A percentile compares a stretch with the other conserved stretches of the same genome.
These are phyloP conservation scores for Metrosideros polymorpha DNA, from an alignment of 441 rosid genomes.

Conservation along the genomic window DNA sequence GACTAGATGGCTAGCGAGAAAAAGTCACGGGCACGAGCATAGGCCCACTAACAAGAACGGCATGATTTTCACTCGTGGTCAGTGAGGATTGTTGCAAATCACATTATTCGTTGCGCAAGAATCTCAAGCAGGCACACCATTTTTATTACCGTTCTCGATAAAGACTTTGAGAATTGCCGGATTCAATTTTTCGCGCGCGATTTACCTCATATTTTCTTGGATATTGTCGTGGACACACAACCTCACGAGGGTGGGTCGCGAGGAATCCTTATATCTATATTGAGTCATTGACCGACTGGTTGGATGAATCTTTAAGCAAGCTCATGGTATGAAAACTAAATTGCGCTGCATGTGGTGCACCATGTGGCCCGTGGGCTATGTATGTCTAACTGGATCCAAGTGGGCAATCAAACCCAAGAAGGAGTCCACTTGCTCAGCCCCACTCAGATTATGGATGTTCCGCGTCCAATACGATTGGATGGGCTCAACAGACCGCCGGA, in stretches of 20 bases:
- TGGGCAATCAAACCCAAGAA: not conserved
- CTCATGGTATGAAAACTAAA: not conserved
- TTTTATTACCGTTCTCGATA: not conserved
- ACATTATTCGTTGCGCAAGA: not conserved
- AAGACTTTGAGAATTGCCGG: not conserved
- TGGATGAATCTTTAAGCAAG: not conserved
- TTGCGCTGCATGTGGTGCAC: not conserved
- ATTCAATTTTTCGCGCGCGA: not conserved
- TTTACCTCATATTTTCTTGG: not conserved
- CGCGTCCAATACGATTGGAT: not conserved
- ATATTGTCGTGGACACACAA: not conserved
- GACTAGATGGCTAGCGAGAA: no score
- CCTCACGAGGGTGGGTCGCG: not conserved
- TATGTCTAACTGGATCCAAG: not conserved
- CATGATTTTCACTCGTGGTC: not conserved
- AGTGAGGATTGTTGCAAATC: not conserved
- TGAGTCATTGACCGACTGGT: not conserved
- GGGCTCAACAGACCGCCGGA: not conserved
- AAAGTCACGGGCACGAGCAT: no score
- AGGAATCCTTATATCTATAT: not conserved
- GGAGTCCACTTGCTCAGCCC: not conserved
- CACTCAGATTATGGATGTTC: not conserved
- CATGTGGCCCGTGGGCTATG: not conserved
- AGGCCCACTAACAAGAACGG: not conserved
- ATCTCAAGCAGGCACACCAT: not conserved